Evolutionary conservation across 768 basidiomycete species (phyloP).

Genomic region (Tylopilus plumbeoviolaceoides): DNA sequence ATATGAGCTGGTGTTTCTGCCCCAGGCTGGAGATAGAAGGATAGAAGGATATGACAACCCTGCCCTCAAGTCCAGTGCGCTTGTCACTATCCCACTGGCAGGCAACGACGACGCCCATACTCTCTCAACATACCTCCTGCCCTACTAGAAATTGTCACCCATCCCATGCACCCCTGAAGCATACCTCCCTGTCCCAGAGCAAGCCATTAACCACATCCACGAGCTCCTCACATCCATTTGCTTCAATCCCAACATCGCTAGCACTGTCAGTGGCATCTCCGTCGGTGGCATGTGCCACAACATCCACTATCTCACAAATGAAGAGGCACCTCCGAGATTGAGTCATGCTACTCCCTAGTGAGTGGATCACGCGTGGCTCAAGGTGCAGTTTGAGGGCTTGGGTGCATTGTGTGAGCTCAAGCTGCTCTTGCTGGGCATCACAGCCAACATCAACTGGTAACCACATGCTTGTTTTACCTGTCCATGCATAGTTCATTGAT

Average conservation of each 20-base stretch:
- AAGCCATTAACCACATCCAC: slow-evolving; percentile 52
- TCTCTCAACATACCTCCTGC: slow-evolving; percentile 62
- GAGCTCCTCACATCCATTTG: slow-evolving; percentile 53
- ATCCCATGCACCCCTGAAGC: slow-evolving; percentile 49
- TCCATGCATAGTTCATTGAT: neutral
- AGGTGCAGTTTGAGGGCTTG: slow-evolving; percentile 62
- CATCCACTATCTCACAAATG: slow-evolving; percentile 81
- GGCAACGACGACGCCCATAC: slow-evolving; percentile 35
- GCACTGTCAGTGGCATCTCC: slow-evolving; percentile 66
- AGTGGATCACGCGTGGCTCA: slow-evolving; percentile 53
- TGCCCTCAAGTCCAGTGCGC: slow-evolving; percentile 35
- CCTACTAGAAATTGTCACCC: slow-evolving; percentile 66
- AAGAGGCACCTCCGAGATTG: slow-evolving; percentile 67
- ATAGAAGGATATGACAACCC: too few species aligned
- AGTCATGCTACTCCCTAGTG: slow-evolving; percentile 83
- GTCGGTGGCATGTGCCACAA: slow-evolving; percentile 62
- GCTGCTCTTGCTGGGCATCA: slow-evolving; percentile 65
- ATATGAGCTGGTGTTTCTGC: too few species aligned
- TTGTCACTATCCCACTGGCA: slow-evolving; percentile 49
- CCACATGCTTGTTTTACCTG: neutral
- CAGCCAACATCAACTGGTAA: slow-evolving; percentile 87
- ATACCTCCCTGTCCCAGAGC: slow-evolving; percentile 53
- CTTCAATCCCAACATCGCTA: slow-evolving; percentile 67
- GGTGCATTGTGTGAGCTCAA: slow-evolving; percentile 72
- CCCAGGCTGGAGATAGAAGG: too few species aligned